Evolutionary conservation across 305 asterid species (phyloP).

Genomic region (Ilex paraguariensis): DNA sequence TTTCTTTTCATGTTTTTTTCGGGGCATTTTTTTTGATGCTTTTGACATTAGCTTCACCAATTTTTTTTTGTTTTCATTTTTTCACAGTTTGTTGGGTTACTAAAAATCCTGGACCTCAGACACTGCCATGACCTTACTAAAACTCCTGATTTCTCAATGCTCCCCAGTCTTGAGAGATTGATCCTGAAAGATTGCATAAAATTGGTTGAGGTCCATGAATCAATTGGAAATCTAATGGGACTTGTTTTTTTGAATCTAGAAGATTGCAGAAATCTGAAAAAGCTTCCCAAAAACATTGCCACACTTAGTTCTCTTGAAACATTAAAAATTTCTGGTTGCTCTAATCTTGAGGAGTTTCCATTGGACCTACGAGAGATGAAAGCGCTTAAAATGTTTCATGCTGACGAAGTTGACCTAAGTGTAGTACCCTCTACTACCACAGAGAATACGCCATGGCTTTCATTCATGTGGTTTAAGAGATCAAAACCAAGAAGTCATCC

Average conservation of each 20-base stretch:
- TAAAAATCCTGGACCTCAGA: conserved; percentile 19
- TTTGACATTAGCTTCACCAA: background rate
- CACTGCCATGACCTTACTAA: conserved; percentile 10
- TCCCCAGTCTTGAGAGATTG: conserved; percentile 6
- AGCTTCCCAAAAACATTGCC: conserved; percentile 4
- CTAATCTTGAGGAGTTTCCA: conserved; percentile 3
- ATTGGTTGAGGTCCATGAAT: conserved; percentile 13
- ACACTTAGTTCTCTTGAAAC: background rate
- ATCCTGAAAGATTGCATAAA: conserved; percentile 16
- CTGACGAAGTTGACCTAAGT: background rate
- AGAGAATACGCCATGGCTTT: background rate
- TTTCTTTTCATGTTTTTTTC: background rate
- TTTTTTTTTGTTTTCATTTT: background rate
- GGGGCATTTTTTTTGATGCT: background rate
- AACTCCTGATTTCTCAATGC: conserved; percentile 13
- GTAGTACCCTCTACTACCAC: background rate
- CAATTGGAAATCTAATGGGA: conserved; percentile 5
- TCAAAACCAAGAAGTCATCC: conserved; percentile 2
- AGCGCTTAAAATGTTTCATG: background rate
- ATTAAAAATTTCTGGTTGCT: conserved; percentile 4
- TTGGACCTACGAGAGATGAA: conserved; percentile 3
- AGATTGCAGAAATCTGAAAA: conserved; percentile 11
- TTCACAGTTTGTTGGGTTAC: conserved; percentile 5
- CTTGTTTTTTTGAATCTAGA: background rate
- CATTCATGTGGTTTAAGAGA: too few species aligned